Base-by-base conservation (phyloP, 495 filamentous ascomycete species). In the Hypoxylon rickii region DNA sequence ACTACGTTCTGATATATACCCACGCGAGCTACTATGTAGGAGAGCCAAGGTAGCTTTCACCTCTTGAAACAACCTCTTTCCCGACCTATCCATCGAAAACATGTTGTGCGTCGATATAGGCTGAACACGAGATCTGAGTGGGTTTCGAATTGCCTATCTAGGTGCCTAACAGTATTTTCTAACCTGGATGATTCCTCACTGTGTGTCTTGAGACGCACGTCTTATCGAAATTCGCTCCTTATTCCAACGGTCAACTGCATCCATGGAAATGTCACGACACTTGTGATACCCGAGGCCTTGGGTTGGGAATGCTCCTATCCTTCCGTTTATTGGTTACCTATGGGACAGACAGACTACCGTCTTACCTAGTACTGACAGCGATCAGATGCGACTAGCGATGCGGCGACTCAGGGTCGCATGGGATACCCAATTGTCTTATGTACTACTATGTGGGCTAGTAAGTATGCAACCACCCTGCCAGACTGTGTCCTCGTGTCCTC, bases 401-500 rank as follows among this genome's bases (percentile, higher is more conserved):
- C 49, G 48, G 59, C 59, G 38, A 62, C 58, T 52, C 37, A 46
- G 16, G 46, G 42, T 18, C 43, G 42, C 55, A 52, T 52, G 26
- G 8, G 7, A 20, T 34, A 51, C 37, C 34, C 4, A n/a, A 38
- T 17, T 10, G 18, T 16, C 16, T 41, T 47, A 54, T 50, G 39
- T 50, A 48, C 58, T 45, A n/a, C n/a, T n/a, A n/a, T n/a, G n/a
- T n/a, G n/a, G n/a, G n/a, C n/a, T n/a, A n/a, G n/a, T n/a, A 50
- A 46, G 53, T 52, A 58, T 41, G 60, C 54, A 63, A 55, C 60
- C 49, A 55, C 50, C 54, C 53, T 55, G 51, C 60, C 49, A 55
- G 44, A 49, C 53, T 55, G 50, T 54, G 54, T 58, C 60, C 48
- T 63, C 55, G 49, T 59, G 54, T 55, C 16, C 24, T 29, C 24